A percentile compares a stretch with the other conserved stretches of the same genome.
These are phyloP conservation scores for Capsicum baccatum DNA, from an alignment of 257 asterid species.

Conservation along the genomic window DNA sequence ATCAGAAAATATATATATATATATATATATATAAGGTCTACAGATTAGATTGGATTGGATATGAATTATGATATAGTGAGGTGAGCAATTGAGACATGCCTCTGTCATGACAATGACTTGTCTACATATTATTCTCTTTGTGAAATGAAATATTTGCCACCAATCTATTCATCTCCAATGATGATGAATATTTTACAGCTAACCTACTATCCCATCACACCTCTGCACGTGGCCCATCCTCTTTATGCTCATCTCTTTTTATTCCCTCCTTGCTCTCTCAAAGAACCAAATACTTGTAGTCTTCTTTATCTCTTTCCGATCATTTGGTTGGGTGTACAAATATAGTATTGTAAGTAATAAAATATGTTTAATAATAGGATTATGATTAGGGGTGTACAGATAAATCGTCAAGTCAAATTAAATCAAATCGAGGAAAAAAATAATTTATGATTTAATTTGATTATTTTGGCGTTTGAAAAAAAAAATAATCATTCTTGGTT, in stretches of 20 bases:
- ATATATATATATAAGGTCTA: neutral
- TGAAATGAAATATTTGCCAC: constrained; percentile 19
- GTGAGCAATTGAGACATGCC: constrained; percentile 20
- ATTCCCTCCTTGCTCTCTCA: no score
- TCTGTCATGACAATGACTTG: constrained; percentile 28
- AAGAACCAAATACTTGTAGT: no score
- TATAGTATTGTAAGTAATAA: no score
- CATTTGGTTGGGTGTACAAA: no score
- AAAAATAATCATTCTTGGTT: no score
- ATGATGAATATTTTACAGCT: constrained; percentile 16
- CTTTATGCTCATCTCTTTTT: neutral
- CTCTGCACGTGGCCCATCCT: neutral
- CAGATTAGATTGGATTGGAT: constrained; percentile 10
- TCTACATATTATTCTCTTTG: neutral
- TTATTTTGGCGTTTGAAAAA: no score
- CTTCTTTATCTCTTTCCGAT: no score
- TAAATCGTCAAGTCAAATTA: no score
- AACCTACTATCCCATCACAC: neutral
- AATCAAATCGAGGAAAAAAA: no score
- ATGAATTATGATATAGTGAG: constrained; percentile 12
- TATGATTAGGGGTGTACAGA: no score
- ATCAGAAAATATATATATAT: neutral
- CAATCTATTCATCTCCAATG: constrained; percentile 11
- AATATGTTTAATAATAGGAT: no score
- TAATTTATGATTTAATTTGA: no score